These are phyloP conservation scores for Penicillium sp. DNA, from an alignment of 2,329 filamentous ascomycete species.

Conservation along the genomic window DNA sequence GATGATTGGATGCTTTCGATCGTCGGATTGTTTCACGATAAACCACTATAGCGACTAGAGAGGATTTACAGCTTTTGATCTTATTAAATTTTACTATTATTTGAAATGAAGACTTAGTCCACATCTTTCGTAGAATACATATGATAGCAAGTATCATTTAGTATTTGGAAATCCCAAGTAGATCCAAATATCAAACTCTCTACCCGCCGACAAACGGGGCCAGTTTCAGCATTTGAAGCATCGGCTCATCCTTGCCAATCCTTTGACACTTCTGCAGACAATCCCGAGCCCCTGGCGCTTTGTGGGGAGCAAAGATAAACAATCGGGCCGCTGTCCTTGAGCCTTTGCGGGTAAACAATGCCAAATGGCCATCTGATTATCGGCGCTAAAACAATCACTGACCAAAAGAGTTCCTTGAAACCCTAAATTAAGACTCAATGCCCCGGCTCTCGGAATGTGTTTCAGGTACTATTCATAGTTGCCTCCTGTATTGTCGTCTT, in stretches of 20 bases:
- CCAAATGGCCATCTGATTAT: conserved; percentile 1
- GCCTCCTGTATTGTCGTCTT: conserved; percentile 14
- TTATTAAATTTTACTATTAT: too few relatives aligned
- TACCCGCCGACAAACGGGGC: conserved; percentile 2
- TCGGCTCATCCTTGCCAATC: conserved; percentile 11
- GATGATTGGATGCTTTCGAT: conserved; percentile 13
- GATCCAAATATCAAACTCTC: too few relatives aligned
- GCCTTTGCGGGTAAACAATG: conserved; percentile 12
- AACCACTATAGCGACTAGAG: background rate
- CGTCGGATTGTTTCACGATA: conserved; percentile 7
- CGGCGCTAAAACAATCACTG: conserved; percentile 12
- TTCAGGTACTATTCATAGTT: conserved; percentile 16
- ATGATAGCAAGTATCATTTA: too few relatives aligned
- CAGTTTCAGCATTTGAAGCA: conserved; percentile 14
- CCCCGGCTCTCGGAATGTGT: background rate
- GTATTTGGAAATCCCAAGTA: too few relatives aligned
- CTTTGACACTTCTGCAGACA: conserved; percentile 1
- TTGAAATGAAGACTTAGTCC: too few relatives aligned
- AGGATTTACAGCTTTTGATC: too few relatives aligned
- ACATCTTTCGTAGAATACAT: too few relatives aligned
- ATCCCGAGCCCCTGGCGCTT: conserved; percentile 6
- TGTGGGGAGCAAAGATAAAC: background rate
- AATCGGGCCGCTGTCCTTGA: conserved; percentile 5
- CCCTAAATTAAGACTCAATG: too few relatives aligned
- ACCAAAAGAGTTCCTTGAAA: conserved; percentile 2